A percentile compares a stretch with the other conserved stretches of the same genome.
phyloP scores from a whole-genome alignment of 1,139 yeast species.

The Magnusiomyces suaveolens region DNA sequence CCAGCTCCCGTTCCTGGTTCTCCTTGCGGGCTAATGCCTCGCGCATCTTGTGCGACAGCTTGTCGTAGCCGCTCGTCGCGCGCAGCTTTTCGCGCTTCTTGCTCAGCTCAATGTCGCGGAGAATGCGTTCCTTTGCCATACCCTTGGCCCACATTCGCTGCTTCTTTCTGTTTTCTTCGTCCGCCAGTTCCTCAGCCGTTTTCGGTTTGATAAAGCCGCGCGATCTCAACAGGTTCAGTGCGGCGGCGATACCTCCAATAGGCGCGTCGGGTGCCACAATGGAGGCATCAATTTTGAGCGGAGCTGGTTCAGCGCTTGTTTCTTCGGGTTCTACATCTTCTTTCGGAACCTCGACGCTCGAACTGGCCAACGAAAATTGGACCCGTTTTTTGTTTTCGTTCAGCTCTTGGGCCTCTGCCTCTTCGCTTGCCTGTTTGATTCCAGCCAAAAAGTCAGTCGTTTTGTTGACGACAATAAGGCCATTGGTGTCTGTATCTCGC shows the following conservation, averaged over 20 bases:
- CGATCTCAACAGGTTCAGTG: conserved; percentile 45
- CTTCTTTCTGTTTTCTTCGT: conserved; percentile 19
- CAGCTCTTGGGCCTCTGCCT: conserved; percentile 15
- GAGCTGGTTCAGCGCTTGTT: conserved; percentile 10
- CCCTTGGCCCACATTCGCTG: conserved; percentile 27
- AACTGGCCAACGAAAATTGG: not conserved
- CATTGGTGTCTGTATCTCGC: conserved; percentile 6
- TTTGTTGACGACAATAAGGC: conserved; percentile 45
- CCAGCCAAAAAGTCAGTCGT: conserved; percentile 48
- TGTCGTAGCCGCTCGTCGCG: conserved; percentile 23
- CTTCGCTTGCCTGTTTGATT: conserved; percentile 25
- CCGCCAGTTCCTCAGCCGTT: conserved; percentile 20
- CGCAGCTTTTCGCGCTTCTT: conserved; percentile 30
- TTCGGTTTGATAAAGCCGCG: conserved; percentile 34
- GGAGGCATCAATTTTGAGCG: conserved; percentile 11
- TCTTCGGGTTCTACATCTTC: conserved; percentile 12
- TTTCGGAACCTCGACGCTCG: not conserved
- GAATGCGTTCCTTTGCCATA: conserved; percentile 17
- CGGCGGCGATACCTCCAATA: conserved; percentile 49
- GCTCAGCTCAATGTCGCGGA: conserved; percentile 29
- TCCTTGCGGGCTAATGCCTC: conserved; percentile 37
- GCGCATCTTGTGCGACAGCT: conserved; percentile 30
- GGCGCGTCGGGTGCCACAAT: conserved; percentile 25
- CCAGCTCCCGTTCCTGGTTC: conserved; percentile 24
- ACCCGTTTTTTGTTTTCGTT: conserved; percentile 10